Conservation (phyloP, 2,329 filamentous ascomycete genomes). For the Epichloe elymi region DNA sequence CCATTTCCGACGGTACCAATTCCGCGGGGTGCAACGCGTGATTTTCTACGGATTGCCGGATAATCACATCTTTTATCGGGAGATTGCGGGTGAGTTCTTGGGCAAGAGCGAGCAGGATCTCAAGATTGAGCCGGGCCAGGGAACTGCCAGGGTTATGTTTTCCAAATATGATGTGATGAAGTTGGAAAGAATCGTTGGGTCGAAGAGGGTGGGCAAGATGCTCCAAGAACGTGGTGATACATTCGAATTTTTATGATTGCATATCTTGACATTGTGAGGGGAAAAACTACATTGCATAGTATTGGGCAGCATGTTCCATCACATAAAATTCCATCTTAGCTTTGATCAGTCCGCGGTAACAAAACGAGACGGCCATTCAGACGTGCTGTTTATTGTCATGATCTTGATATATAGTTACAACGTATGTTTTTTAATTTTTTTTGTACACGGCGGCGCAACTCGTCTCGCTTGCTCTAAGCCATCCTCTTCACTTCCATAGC, state of each 20-base stretch:
- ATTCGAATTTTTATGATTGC: slow-evolving; percentile 74
- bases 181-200: slow-evolving; percentile 78
- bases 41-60: slow-evolving; percentile 86
- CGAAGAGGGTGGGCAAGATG: slow-evolving; percentile 70
- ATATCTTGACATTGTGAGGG: neutral
- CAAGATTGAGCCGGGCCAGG: slow-evolving; percentile 43
- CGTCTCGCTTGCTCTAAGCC: neutral
- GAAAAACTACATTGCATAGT: neutral
- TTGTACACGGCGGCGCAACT: neutral
- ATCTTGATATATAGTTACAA: slow-evolving; percentile 3
- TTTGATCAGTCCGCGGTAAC: neutral
- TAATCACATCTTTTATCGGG: slow-evolving; percentile 69
- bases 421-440: neutral
- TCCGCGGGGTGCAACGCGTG: slow-evolving; percentile 71
- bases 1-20: slow-evolving; percentile 80
- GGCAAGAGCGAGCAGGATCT: slow-evolving; percentile 43
- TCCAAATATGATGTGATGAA: slow-evolving; percentile 83
- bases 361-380: neutral
- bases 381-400: neutral
- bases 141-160: slow-evolving; percentile 53
- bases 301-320: neutral
- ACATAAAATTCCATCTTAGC: neutral
- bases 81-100: slow-evolving; percentile 59
- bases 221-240: slow-evolving; percentile 73
- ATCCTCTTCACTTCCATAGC: neutral